Evolutionary conservation across 768 basidiomycete species (phyloP).

Genomic region (Mycena latifolia): DNA sequence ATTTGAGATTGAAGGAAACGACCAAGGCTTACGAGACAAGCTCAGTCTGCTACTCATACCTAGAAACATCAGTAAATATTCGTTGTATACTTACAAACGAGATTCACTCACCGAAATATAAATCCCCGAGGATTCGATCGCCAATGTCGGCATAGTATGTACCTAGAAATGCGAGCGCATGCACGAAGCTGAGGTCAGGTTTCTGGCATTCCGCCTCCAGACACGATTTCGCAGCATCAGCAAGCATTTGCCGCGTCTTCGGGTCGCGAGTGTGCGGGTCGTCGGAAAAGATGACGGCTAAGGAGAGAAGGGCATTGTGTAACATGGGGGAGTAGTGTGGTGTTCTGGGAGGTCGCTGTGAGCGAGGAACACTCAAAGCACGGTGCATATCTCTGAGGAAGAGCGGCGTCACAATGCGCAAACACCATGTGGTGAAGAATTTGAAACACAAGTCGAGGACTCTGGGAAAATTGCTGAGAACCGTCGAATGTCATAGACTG

Average conservation of each 20-base stretch:
- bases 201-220: conserved; percentile 35
- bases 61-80: not conserved
- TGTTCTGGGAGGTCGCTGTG: conserved; percentile 41
- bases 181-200: conserved; percentile 38
- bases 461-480: conserved; percentile 33
- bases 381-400: conserved; percentile 58
- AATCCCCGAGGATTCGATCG: conserved; percentile 34
- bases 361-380: conserved; percentile 43
- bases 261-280: conserved; percentile 33
- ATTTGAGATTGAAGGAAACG: not conserved
- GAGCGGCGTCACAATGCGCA: conserved; percentile 54
- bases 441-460: conserved; percentile 54
- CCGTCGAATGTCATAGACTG: not conserved
- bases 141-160: conserved; percentile 36
- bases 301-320: conserved; percentile 59
- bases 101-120: conserved; percentile 29
- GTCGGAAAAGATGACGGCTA: conserved; percentile 36
- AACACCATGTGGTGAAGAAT: conserved; percentile 53
- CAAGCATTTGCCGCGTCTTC: conserved; percentile 31
- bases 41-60: conserved; percentile 30
- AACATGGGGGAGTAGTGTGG: conserved; percentile 65
- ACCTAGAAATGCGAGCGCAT: conserved; percentile 38
- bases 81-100: not conserved
- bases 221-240: conserved; percentile 25
- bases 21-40: conserved; percentile 16